Conservation (phyloP, 164 flowering plant genomes). For the Saururus chinensis region DNA sequence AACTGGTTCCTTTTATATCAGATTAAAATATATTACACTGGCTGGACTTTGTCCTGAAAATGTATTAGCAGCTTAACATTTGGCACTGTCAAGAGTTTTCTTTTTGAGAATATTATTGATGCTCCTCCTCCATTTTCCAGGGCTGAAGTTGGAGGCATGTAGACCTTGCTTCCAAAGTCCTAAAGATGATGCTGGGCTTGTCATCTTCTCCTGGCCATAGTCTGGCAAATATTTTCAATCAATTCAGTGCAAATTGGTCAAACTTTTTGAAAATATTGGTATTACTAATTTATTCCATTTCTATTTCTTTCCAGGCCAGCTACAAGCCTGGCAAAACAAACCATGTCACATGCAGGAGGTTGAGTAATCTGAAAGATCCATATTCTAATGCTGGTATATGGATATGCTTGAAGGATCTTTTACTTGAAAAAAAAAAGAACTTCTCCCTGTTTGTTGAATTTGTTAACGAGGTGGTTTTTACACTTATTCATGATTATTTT, state of each 20-base stretch:
- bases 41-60: background rate
- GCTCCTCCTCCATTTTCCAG: constrained; percentile 65
- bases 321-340: constrained; percentile 17
- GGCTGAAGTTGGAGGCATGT: constrained; percentile 45
- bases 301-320: constrained; percentile 20
- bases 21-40: background rate
- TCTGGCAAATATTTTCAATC: constrained; percentile 24
- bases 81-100: constrained; percentile 21
- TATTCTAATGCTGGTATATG: background rate
- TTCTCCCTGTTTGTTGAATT: no score
- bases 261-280: constrained; percentile 5
- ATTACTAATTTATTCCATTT: constrained; percentile 10
- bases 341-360: constrained; percentile 18
- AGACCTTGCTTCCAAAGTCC: constrained; percentile 40
- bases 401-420: no score
- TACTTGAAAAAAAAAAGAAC: no score
- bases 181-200: constrained; percentile 38
- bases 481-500: no score
- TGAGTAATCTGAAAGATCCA: background rate
- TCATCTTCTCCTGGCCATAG: constrained; percentile 24
- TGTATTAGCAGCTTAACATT: constrained; percentile 8
- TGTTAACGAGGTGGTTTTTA: no score
- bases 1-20: no score
- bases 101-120: constrained; percentile 39
- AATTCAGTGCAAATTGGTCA: constrained; percentile 14